phyloP scores from a whole-genome alignment of 306 rosid genomes.

The Elaeagnus macrophylla region DNA sequence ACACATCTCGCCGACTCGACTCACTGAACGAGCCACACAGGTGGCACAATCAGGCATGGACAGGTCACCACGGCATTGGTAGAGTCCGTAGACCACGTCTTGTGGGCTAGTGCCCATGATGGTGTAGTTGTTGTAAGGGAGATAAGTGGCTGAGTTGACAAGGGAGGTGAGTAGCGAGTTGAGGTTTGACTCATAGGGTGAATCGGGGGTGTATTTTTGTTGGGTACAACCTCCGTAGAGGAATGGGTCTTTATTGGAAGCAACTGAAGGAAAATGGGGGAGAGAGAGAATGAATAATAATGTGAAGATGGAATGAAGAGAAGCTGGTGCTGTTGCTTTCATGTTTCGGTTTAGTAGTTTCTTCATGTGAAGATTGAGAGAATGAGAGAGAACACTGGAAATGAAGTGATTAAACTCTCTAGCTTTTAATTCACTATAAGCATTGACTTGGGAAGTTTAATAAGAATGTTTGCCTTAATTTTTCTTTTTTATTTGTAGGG shows the following conservation, averaged over 20 bases:
- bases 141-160: constrained; percentile 80
- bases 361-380: constrained; percentile 2
- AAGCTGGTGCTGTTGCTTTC: not conserved
- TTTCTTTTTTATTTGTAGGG: no score
- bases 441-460: no score
- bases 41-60: constrained; percentile 79
- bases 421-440: no score
- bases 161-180: constrained; percentile 83
- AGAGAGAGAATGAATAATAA: constrained; percentile 6
- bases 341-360: not conserved
- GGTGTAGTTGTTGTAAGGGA: constrained; percentile 76
- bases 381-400: not conserved
- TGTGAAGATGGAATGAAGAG: constrained; percentile 8
- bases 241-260: constrained; percentile 43
- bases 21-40: constrained; percentile 44
- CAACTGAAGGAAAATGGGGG: constrained; percentile 4
- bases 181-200: constrained; percentile 64
- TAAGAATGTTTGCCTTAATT: no score
- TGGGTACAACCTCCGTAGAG: constrained; percentile 82
- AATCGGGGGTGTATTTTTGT: constrained; percentile 41
- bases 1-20: constrained; percentile 43
- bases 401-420: no score
- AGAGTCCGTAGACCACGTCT: constrained; percentile 60
- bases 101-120: constrained; percentile 35
- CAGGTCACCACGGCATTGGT: constrained; percentile 92